A percentile compares a stretch with the other conserved stretches of the same genome.
Evolutionary conservation across 2,329 filamentous ascomycete species (phyloP).

Genomic region (Fusarium concolor): DNA sequence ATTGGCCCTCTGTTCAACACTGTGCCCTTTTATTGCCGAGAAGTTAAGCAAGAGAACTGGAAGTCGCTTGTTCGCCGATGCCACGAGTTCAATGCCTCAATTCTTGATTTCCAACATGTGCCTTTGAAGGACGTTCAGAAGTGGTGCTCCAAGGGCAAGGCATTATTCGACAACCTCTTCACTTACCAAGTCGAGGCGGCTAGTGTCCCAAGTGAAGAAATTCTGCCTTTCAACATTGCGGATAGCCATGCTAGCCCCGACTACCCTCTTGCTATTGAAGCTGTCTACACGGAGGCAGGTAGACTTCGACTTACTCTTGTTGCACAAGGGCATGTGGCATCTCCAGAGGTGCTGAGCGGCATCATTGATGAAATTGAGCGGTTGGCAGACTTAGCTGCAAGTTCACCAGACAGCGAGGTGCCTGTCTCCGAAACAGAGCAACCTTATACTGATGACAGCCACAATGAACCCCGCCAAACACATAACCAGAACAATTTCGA

Average conservation of each 20-base stretch:
- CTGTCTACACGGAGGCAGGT: slow-evolving; percentile 63
- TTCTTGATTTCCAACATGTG: slow-evolving; percentile 77
- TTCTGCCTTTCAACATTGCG: slow-evolving; percentile 64
- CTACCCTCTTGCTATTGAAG: slow-evolving; percentile 83
- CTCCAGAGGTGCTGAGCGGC: slow-evolving; percentile 44
- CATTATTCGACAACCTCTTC: slow-evolving; percentile 84
- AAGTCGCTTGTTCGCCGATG: slow-evolving; percentile 69
- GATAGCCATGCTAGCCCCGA: slow-evolving; percentile 66
- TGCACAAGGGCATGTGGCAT: slow-evolving; percentile 59
- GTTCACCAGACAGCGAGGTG: slow-evolving; percentile 21
- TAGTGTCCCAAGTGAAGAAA: slow-evolving; percentile 42
- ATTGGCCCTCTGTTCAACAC: slow-evolving; percentile 93
- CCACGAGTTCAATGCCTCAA: slow-evolving; percentile 76
- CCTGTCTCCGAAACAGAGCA: neutral
- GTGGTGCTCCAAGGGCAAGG: slow-evolving; percentile 72
- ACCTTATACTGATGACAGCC: neutral
- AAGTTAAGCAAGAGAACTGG: slow-evolving; percentile 65
- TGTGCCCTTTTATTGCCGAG: slow-evolving; percentile 73
- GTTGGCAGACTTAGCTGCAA: slow-evolving; percentile 19
- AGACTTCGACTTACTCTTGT: slow-evolving; percentile 69
- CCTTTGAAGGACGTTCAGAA: slow-evolving; percentile 83
- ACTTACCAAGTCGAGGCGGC: slow-evolving; percentile 74
- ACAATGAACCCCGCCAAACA: slow-evolving; percentile 50
- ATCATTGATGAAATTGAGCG: slow-evolving; percentile 55
- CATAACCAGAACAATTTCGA: slow-evolving; percentile 54